phyloP scores from a whole-genome alignment of 225 moss, liverwort and hornwort genomes.

The Polytrichum commune region DNA sequence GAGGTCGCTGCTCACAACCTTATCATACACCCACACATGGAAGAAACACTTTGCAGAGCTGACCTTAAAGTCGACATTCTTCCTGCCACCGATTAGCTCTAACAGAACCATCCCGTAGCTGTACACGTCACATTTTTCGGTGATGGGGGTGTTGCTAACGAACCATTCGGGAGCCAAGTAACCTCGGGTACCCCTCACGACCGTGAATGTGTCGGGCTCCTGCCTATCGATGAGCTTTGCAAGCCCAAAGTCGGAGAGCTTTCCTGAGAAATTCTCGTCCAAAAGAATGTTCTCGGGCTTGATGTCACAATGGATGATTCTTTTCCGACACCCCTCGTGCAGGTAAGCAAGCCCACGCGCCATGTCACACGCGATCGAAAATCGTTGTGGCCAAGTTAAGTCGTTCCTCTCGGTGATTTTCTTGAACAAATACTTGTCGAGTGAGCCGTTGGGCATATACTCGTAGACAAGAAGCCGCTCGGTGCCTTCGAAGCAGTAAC shows the following conservation, averaged over 20 bases:
- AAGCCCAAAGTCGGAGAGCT: constrained; percentile 63
- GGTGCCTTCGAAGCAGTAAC: constrained; percentile 57
- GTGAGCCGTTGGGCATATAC: constrained; percentile 53
- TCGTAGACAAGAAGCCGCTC: constrained; percentile 66
- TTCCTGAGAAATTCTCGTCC: constrained; percentile 46
- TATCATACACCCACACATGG: constrained; percentile 31
- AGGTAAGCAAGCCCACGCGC: constrained; percentile 60
- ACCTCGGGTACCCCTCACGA: constrained; percentile 58
- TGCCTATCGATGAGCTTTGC: constrained; percentile 51
- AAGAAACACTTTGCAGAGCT: constrained; percentile 30
- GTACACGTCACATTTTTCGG: constrained; percentile 66
- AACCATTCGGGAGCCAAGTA: constrained; percentile 77
- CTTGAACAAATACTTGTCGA: constrained; percentile 63
- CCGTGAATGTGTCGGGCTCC: constrained; percentile 29
- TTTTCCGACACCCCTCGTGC: constrained; percentile 50
- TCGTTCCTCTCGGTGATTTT: neutral
- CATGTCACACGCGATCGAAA: constrained; percentile 44
- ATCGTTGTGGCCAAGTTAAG: constrained; percentile 44
- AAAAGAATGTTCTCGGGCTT: constrained; percentile 62
- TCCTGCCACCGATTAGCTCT: constrained; percentile 63
- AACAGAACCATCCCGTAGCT: constrained; percentile 68
- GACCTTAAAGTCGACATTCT: constrained; percentile 44
- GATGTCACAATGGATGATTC: constrained; percentile 60
- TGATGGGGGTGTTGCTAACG: constrained; percentile 47
- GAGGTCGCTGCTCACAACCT: constrained; percentile 13